Base-by-base conservation (phyloP, 768 basidiomycete species). In the Russula dissimulans region DNA sequence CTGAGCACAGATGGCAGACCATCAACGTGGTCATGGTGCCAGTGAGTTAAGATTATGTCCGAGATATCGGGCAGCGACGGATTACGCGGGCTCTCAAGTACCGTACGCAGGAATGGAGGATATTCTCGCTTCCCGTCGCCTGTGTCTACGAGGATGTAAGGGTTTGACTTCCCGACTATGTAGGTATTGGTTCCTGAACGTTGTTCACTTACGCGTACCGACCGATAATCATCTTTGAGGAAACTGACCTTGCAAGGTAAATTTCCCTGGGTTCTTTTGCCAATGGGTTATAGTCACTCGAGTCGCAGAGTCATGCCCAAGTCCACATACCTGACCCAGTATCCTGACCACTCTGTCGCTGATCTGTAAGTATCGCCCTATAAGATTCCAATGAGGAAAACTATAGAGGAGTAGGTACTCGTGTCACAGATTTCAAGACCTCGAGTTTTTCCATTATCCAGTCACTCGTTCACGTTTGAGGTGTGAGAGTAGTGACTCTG, bases 1-100 rank as follows among this genome's bases (percentile, higher is more conserved):
- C 68, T 63, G 1, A 97, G 78, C 0, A 97, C 86, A 32, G 79
- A 73, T 0, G 81, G 80, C 2, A 97, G 75, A 5, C 94, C 95
- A 7, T 81, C 81, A 63, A 86, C 77, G 65, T 98, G 95, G 73
- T 98, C 95, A 34, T 76, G 74, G 69, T 98, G 95, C 79, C 86
- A 86, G 71, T 98, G 95, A 0, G 93, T 91, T 57, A 98, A 77
- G 67, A 98, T 77, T 72, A 98, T 90, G 69, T 97, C 93, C 11
- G 90, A 91, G 51, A 97, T 73, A 51, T 85, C 79, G 8, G 83
- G 82, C 47, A 77, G 73, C 26, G 66, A 57, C 6, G 75, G 69
- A 54, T 80, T 71, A 42, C 68, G 67, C 29, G 68, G 68, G 5
- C 77, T 75, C 46, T 72, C 69, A n/a, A 92, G 75, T 26, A 85